Conservation (phyloP, 73 alveolate genomes). For the Effrenium voratum region DNA sequence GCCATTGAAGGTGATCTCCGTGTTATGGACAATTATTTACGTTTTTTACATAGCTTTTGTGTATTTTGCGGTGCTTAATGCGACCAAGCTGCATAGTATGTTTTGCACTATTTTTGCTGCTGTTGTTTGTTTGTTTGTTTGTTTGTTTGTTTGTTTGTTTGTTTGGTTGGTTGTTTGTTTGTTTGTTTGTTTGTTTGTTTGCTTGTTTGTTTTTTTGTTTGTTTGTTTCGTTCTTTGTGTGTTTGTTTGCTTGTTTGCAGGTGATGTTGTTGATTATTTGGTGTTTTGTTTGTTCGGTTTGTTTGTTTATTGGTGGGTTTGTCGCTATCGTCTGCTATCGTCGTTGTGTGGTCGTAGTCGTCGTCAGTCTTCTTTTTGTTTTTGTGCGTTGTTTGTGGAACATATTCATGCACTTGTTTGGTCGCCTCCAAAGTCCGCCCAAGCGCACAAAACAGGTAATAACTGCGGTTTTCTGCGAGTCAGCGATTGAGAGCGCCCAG, state of each 20-base stretch:
- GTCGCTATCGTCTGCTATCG: background rate
- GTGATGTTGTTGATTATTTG: background rate
- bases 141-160: background rate
- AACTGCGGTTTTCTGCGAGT: conserved; percentile 38
- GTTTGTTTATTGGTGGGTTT: background rate
- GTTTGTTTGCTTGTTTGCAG: background rate
- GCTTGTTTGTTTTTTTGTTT: background rate
- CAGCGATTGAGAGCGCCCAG: conserved; percentile 49
- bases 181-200: background rate
- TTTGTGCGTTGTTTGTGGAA: background rate
- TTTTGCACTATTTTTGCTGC: background rate
- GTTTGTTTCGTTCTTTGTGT: background rate
- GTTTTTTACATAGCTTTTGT: background rate
- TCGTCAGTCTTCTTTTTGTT: background rate
- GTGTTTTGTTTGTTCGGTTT: background rate
- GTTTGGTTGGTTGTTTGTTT: background rate
- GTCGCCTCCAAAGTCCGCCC: background rate
- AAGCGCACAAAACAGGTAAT: background rate
- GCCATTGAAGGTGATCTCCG: background rate
- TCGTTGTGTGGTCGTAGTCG: background rate
- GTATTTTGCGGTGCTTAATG: background rate
- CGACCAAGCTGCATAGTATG: background rate
- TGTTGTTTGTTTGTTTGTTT: background rate
- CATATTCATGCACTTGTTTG: background rate
- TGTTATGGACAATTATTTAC: background rate